Evolutionary conservation across 2,329 filamentous ascomycete species (phyloP).

Genomic region (Scorias spongiosa): DNA sequence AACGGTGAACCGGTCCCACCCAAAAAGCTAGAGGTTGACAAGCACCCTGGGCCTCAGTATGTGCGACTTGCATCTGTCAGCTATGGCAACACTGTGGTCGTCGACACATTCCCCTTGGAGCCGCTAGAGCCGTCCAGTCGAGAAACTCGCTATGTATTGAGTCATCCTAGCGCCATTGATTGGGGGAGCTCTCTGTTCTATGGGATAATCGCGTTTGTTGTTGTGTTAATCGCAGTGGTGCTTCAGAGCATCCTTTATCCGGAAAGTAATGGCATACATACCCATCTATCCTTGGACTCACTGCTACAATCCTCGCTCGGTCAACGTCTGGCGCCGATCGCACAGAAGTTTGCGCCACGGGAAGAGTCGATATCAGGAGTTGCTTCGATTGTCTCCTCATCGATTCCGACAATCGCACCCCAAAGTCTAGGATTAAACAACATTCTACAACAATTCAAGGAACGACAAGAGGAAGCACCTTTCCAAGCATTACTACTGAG

Average conservation of each 20-base stretch:
- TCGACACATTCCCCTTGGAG: slow-evolving; percentile 61
- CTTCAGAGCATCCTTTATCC: slow-evolving; percentile 48
- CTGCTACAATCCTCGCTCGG: slow-evolving; percentile 9
- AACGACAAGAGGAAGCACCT: slow-evolving; percentile 22
- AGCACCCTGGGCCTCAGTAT: slow-evolving; percentile 35
- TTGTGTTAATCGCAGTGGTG: slow-evolving; percentile 48
- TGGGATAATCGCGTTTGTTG: slow-evolving; percentile 44
- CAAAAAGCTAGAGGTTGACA: slow-evolving; percentile 3
- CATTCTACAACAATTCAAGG: slow-evolving; percentile 14
- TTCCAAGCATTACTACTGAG: slow-evolving; percentile 15
- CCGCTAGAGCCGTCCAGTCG: slow-evolving; percentile 32
- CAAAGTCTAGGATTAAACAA: background rate
- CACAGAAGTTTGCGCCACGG: background rate
- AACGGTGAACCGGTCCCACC: slow-evolving; percentile 7
- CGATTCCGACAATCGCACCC: slow-evolving; percentile 2
- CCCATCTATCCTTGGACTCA: slow-evolving; percentile 31
- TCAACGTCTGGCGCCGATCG: background rate
- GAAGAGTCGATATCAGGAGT: slow-evolving; percentile 14
- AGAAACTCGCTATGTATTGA: slow-evolving; percentile 52
- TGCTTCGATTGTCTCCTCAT: slow-evolving; percentile 8
- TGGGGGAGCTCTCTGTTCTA: slow-evolving; percentile 40
- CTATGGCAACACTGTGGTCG: slow-evolving; percentile 61
- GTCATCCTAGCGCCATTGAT: slow-evolving; percentile 36
- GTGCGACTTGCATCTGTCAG: slow-evolving; percentile 70
- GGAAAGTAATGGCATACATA: slow-evolving; percentile 10